Conservation (phyloP, 495 filamentous ascomycete species). For the Apodospora peruviana region DNA sequence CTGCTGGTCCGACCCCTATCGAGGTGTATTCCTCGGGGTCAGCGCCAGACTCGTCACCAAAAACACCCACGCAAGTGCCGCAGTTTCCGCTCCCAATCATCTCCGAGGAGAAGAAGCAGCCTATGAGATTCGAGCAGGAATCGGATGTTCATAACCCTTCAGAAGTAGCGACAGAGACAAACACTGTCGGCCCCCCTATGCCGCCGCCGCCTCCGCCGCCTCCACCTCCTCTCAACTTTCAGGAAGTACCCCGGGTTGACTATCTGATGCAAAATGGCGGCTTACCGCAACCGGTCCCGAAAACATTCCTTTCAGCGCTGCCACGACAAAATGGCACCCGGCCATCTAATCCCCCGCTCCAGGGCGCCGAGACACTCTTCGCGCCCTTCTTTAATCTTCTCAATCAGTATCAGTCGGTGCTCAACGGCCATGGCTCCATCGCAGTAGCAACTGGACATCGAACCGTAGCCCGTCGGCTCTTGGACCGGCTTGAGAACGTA, state of each 20-base stretch:
- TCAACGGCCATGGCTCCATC: constrained; percentile 76
- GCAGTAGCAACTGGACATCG: constrained; percentile 95
- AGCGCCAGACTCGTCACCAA: constrained; percentile 49
- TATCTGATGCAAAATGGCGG: constrained; percentile 87
- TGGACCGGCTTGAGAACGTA: constrained; percentile 90
- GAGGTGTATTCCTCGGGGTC: constrained; percentile 41
- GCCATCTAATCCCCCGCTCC: constrained; percentile 47
- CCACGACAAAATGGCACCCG: constrained; percentile 42
- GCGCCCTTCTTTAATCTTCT: constrained; percentile 72
- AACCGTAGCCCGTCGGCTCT: constrained; percentile 82
- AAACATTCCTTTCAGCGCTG: constrained; percentile 55
- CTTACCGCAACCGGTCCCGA: constrained; percentile 58
- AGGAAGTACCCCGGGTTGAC: constrained; percentile 67
- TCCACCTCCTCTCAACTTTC: constrained; percentile 63
- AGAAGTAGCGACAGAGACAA: constrained; percentile 19
- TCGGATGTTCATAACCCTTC: constrained; percentile 36
- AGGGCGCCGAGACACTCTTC: constrained; percentile 63
- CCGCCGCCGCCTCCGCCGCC: constrained; percentile 72
- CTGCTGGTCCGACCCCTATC: constrained; percentile 24
- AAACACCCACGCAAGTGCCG: constrained; percentile 50
- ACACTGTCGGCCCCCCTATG: constrained; percentile 38
- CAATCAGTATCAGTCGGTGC: constrained; percentile 77
- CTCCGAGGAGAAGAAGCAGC: constrained; percentile 25
- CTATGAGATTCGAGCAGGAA: constrained; percentile 17
- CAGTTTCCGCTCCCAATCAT: constrained; percentile 39